Conservation (phyloP, 108 stramenopile species). For the Seminavis robusta region DNA sequence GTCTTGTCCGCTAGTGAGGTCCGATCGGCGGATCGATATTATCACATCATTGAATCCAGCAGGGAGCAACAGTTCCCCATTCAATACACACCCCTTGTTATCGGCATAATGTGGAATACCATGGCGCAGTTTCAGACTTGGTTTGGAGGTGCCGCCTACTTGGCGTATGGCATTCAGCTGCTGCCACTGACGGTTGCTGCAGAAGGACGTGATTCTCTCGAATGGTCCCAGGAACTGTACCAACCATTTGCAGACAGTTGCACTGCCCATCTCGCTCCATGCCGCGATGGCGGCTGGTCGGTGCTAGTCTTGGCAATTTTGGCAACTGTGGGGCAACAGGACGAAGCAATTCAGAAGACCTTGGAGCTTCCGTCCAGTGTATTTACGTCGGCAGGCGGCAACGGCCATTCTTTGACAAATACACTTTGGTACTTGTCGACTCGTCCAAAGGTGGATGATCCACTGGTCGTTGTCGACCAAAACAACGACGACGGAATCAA, state of each 20-base stretch:
- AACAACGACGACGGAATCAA: no score
- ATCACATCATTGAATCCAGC: conserved; percentile 69
- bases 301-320: conserved; percentile 57
- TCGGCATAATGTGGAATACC: conserved; percentile 81
- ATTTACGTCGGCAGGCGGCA: conserved; percentile 67
- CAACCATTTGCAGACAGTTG: conserved; percentile 46
- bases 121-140: conserved; percentile 71
- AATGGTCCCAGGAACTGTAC: conserved; percentile 83
- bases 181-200: conserved; percentile 83
- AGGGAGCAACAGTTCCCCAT: conserved; percentile 47
- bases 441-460: conserved; percentile 40
- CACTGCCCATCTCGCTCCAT: conserved; percentile 28
- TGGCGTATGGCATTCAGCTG: conserved; percentile 84
- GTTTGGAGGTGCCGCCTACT: conserved; percentile 62
- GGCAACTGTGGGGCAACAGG: conserved; percentile 68
- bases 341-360: conserved; percentile 43
- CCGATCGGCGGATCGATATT: conserved; percentile 81
- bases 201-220: conserved; percentile 72
- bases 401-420: conserved; percentile 72
- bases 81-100: conserved; percentile 47
- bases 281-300: conserved; percentile 61
- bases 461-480: conserved; percentile 19
- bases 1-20: conserved; percentile 80
- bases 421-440: conserved; percentile 80
- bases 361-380: conserved; percentile 41